Evolutionary conservation across 495 filamentous ascomycete genomes (phyloP).

Genomic region (Rusavskia elegans): DNA sequence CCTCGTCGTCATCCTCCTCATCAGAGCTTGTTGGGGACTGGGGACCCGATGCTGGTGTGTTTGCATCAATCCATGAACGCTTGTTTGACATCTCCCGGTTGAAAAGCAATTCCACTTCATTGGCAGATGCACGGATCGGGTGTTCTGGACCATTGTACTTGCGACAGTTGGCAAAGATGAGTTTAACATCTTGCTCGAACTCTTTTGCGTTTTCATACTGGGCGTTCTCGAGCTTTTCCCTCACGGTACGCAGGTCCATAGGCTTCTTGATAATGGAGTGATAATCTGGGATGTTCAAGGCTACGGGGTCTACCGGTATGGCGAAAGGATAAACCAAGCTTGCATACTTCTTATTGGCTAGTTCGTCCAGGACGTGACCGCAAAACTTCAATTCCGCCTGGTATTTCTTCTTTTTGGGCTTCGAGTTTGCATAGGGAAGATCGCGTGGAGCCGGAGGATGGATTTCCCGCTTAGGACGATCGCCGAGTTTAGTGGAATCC

Average conservation of each 20-base stretch:
- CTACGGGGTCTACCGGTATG: conserved; percentile 79
- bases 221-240: conserved; percentile 58
- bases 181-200: conserved; percentile 64
- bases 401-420: conserved; percentile 84
- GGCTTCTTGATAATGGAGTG: conserved; percentile 88
- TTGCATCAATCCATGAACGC: conserved; percentile 55
- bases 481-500: conserved; percentile 60
- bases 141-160: conserved; percentile 79
- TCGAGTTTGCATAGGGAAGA: conserved; percentile 62
- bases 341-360: conserved; percentile 58
- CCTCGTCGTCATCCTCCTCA: conserved; percentile 46
- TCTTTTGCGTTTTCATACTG: conserved; percentile 73
- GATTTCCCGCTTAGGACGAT: conserved; percentile 83
- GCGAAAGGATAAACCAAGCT: conserved; percentile 54
- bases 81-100: conserved; percentile 58
- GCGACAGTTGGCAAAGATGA: conserved; percentile 80
- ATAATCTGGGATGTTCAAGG: conserved; percentile 84
- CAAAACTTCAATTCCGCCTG: conserved; percentile 82
- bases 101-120: conserved; percentile 55
- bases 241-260: conserved; percentile 78
- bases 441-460: conserved; percentile 80
- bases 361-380: conserved; percentile 61
- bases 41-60: conserved; percentile 43
- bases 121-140: conserved; percentile 51
- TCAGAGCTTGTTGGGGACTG: conserved; percentile 36